Percentiles rank a stretch among this genome's conserved stretches.
These are phyloP conservation scores for Xylariaceae sp. DNA, from an alignment of 2,329 filamentous ascomycete species.

Conservation along the genomic window DNA sequence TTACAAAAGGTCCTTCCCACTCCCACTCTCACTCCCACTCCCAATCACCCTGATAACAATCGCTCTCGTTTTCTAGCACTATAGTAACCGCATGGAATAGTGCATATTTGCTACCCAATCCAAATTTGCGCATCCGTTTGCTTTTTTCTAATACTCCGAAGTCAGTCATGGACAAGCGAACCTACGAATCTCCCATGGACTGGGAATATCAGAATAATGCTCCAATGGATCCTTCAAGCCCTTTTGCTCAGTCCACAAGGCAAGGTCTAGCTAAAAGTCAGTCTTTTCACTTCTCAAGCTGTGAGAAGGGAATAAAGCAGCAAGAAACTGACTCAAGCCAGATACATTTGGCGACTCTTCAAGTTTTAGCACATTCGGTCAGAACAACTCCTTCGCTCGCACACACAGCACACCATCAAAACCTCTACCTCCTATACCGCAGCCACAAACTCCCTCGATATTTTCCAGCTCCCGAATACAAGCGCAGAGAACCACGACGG, in stretches of 20 bases:
- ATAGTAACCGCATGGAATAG: background rate
- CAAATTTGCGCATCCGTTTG: slow-evolving; percentile 9
- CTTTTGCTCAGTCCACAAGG: slow-evolving; percentile 62
- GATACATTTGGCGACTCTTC: slow-evolving; percentile 47
- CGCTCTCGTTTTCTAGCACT: background rate
- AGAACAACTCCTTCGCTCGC: slow-evolving; percentile 36
- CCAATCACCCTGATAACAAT: background rate
- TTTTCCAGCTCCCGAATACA: slow-evolving; percentile 53
- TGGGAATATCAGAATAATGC: slow-evolving; percentile 68
- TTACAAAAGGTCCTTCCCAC: background rate
- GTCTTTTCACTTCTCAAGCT: slow-evolving; percentile 32
- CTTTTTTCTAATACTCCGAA: background rate
- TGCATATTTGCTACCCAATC: background rate
- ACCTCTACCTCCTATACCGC: slow-evolving; percentile 41
- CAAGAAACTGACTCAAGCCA: slow-evolving; percentile 35
- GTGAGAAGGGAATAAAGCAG: slow-evolving; percentile 12
- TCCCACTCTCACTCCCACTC: background rate
- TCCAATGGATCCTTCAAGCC: slow-evolving; percentile 66
- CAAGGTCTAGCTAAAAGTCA: slow-evolving; percentile 51
- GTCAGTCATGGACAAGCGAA: slow-evolving; percentile 58
- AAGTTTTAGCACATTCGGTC: slow-evolving; percentile 46
- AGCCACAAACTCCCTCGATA: slow-evolving; percentile 47
- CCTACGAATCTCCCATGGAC: slow-evolving; percentile 68
- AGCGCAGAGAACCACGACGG: slow-evolving; percentile 51
- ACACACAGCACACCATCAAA: slow-evolving; percentile 49